phyloP scores from a whole-genome alignment of 768 basidiomycete genomes.

The Lactarius quietus region DNA sequence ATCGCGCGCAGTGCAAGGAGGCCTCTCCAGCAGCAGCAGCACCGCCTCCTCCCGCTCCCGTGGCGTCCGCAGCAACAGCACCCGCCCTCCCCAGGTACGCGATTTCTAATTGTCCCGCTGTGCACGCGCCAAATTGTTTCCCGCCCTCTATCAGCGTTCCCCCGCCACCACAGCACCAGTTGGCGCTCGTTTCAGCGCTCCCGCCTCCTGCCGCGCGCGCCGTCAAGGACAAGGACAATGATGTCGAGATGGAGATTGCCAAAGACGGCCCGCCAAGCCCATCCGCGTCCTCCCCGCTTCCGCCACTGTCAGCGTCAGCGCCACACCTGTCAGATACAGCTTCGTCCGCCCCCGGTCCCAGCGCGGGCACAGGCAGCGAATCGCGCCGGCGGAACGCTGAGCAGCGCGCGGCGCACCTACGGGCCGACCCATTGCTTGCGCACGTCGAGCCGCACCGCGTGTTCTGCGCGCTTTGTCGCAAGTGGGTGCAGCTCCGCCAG shows the following conservation, averaged over 20 bases:
- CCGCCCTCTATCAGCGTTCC: constrained; percentile 28
- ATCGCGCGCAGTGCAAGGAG: constrained; percentile 55
- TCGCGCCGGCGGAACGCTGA: constrained; percentile 74
- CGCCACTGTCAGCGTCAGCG: not conserved
- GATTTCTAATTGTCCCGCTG: not conserved
- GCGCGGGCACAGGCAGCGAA: constrained; percentile 39
- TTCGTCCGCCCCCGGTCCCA: constrained; percentile 5
- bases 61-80: not conserved
- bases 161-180: constrained; percentile 35
- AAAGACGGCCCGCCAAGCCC: constrained; percentile 15
- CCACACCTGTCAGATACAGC: constrained; percentile 1
- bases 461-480: constrained; percentile 69
- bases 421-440: constrained; percentile 60
- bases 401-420: constrained; percentile 68
- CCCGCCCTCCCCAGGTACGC: constrained; percentile 14
- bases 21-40: constrained; percentile 18
- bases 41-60: constrained; percentile 7
- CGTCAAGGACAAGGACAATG: constrained; percentile 11
- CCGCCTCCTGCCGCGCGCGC: constrained; percentile 18
- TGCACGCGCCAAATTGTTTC: not conserved
- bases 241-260: not conserved
- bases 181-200: constrained; percentile 33
- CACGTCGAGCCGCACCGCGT: constrained; percentile 65
- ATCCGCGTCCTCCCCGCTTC: constrained; percentile 8
- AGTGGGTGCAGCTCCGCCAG: constrained; percentile 81